Percentiles rank a stretch among this genome's conserved stretches.
These are phyloP conservation scores for Ustanciosporium gigantosporum DNA, from an alignment of 1,284 basidiomycete genomes.

Conservation along the genomic window DNA sequence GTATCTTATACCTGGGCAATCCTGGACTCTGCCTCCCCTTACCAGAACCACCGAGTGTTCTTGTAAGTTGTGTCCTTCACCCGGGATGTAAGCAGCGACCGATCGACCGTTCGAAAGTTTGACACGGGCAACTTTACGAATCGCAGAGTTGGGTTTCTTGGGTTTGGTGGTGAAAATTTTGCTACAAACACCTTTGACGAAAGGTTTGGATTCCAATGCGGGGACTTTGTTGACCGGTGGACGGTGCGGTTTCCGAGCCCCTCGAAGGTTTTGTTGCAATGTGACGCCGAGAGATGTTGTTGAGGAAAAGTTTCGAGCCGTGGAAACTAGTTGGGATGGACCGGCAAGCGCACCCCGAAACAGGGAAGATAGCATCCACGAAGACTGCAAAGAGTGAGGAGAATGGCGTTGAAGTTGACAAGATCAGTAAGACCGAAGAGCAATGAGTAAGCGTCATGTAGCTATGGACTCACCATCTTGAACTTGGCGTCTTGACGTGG, in stretches of 20 bases:
- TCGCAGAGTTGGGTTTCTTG: constrained; percentile 98
- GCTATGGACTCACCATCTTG: too few species aligned
- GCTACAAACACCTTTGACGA: constrained; percentile 60
- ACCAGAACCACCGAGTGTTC: constrained; percentile 95
- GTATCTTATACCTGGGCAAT: constrained; percentile 78
- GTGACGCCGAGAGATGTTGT: constrained; percentile 39
- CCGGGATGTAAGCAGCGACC: constrained; percentile 90
- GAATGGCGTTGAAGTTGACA: not conserved
- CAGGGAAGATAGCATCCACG: constrained; percentile 8
- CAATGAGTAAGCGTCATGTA: too few species aligned
- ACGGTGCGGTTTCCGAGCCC: constrained; percentile 55
- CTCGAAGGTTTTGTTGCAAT: constrained; percentile 57
- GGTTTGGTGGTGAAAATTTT: constrained; percentile 68
- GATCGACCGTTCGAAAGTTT: constrained; percentile 88
- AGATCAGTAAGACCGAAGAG: too few species aligned
- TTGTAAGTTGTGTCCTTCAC: constrained; percentile 97
- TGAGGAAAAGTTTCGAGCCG: constrained; percentile 46
- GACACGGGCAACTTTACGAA: constrained; percentile 93
- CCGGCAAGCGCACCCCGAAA: constrained; percentile 16
- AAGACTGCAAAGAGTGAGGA: not conserved
- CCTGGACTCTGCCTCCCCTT: constrained; percentile 91
- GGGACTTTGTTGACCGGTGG: constrained; percentile 61
- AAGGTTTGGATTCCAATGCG: constrained; percentile 54
- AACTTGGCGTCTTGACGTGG: too few species aligned
- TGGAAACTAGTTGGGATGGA: constrained; percentile 9